Conservation (phyloP, 768 basidiomycete genomes). For the Lentinula sp. region DNA sequence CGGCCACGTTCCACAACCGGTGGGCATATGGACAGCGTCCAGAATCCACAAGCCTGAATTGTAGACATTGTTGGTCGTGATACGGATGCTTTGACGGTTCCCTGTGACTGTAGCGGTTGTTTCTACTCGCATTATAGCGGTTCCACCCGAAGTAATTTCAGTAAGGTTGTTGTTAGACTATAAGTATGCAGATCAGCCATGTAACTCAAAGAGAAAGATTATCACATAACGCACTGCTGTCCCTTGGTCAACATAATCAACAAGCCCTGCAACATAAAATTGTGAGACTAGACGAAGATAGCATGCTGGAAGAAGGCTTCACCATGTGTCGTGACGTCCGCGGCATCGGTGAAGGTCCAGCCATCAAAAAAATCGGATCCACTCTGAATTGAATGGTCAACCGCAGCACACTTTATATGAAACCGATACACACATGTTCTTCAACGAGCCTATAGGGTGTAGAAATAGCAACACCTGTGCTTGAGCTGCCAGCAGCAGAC, state of each 20-base stretch:
- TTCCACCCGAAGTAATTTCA: constrained; percentile 60
- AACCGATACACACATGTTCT: constrained; percentile 42
- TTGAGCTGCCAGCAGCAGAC: not conserved
- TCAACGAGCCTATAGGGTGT: constrained; percentile 58
- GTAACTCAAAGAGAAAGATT: not conserved
- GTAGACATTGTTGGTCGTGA: constrained; percentile 55
- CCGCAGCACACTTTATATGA: not conserved
- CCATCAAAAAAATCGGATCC: constrained; percentile 77
- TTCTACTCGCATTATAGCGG: constrained; percentile 86
- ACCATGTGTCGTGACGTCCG: constrained; percentile 59
- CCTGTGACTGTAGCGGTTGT: constrained; percentile 55
- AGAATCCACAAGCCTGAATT: constrained; percentile 70
- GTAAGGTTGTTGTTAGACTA: constrained; percentile 38
- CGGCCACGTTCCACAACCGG: constrained; percentile 61
- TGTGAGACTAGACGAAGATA: not conserved
- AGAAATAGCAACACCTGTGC: constrained; percentile 16
- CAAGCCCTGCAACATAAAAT: constrained; percentile 34
- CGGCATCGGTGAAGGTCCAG: constrained; percentile 63
- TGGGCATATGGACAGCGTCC: constrained; percentile 75
- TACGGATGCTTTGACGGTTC: constrained; percentile 72
- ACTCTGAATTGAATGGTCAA: constrained; percentile 26
- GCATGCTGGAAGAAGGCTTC: not conserved
- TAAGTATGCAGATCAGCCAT: not conserved
- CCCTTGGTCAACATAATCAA: constrained; percentile 57
- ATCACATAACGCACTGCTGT: constrained; percentile 42